A percentile compares a stretch with the other conserved stretches of the same genome.
Evolutionary conservation across 768 basidiomycete species (phyloP).

Genomic region (Auriscalpium orientale): DNA sequence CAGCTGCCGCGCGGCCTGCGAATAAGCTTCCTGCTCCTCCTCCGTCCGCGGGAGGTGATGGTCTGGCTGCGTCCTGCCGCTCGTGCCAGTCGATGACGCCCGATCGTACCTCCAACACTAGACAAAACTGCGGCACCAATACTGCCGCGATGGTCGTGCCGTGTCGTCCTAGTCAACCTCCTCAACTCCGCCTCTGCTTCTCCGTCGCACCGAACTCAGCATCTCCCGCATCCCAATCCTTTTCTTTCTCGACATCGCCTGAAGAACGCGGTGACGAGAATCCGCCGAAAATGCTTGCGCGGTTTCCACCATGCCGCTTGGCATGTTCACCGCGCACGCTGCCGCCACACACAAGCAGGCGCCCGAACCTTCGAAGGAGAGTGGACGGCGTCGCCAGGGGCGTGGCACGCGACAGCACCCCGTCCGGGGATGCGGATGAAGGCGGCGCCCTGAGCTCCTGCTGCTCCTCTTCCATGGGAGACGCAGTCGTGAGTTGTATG

Average conservation of each 20-base stretch:
- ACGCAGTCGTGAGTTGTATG: conserved; percentile 7
- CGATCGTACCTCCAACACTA: conserved; percentile 45
- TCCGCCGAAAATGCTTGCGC: conserved; percentile 7
- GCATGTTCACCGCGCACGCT: conserved; percentile 13
- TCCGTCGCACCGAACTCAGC: conserved; percentile 15
- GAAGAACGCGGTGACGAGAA: conserved; percentile 7
- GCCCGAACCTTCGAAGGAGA: conserved; percentile 19
- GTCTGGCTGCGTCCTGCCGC: no score
- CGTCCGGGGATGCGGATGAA: conserved; percentile 6
- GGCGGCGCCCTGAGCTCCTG: conserved; percentile 24
- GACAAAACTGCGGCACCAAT: conserved; percentile 56
- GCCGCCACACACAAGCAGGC: conserved; percentile 7
- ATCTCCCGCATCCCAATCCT: conserved; percentile 9
- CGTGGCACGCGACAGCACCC: conserved; percentile 4
- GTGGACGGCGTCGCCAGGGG: conserved; percentile 4
- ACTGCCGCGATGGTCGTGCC: conserved; percentile 73
- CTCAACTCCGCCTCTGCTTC: conserved; percentile 15
- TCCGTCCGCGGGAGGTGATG: no score
- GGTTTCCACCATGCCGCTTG: conserved; percentile 4
- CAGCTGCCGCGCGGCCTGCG: no score
- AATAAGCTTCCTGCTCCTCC: no score
- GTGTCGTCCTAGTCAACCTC: conserved; percentile 41
- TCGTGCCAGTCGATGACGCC: conserved; percentile 18
- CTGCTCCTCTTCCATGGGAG: conserved; percentile 25
- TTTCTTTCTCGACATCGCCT: conserved; percentile 4